phyloP scores from a whole-genome alignment of 352 stramenopile species.

The Pythium phragmiticola region DNA sequence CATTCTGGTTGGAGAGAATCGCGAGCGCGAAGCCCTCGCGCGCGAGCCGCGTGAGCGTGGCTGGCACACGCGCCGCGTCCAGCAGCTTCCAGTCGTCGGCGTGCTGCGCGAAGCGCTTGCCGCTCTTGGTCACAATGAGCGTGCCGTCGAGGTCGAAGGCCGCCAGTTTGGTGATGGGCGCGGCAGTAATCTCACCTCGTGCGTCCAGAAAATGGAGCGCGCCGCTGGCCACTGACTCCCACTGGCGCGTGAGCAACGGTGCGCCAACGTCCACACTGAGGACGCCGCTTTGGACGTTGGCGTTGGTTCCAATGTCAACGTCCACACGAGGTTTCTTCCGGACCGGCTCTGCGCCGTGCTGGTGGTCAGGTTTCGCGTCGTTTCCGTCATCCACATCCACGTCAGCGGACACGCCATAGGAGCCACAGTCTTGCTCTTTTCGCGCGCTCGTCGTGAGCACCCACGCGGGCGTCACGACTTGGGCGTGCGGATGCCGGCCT shows the following conservation, averaged over 20 bases:
- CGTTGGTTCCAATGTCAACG: not conserved
- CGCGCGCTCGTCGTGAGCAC: slow-evolving; percentile 30
- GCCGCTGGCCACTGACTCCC: slow-evolving; percentile 36
- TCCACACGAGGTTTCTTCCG: slow-evolving; percentile 17
- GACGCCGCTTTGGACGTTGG: not conserved
- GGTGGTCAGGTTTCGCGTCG: not conserved
- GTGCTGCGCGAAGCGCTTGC: slow-evolving; percentile 72
- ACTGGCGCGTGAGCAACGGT: slow-evolving; percentile 31
- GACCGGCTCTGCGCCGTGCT: slow-evolving; percentile 3
- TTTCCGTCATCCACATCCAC: not conserved
- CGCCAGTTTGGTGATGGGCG: slow-evolving; percentile 43
- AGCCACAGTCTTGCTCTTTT: slow-evolving; percentile 12
- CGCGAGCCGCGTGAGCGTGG: slow-evolving; percentile 51
- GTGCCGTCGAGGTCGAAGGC: slow-evolving; percentile 83
- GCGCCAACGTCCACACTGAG: not conserved
- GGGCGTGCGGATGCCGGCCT: slow-evolving; percentile 6
- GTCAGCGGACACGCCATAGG: not conserved
- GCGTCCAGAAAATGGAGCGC: slow-evolving; percentile 60
- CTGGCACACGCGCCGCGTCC: slow-evolving; percentile 49
- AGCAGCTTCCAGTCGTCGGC: slow-evolving; percentile 78
- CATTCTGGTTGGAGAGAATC: slow-evolving; percentile 87
- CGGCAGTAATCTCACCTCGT: slow-evolving; percentile 4
- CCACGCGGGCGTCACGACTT: slow-evolving; percentile 31
- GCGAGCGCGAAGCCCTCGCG: slow-evolving; percentile 52
- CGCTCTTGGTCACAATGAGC: slow-evolving; percentile 83